A percentile compares a stretch with the other conserved stretches of the same genome.
These are phyloP conservation scores for Phaffia australis DNA, from an alignment of 768 basidiomycete species.

Conservation along the genomic window DNA sequence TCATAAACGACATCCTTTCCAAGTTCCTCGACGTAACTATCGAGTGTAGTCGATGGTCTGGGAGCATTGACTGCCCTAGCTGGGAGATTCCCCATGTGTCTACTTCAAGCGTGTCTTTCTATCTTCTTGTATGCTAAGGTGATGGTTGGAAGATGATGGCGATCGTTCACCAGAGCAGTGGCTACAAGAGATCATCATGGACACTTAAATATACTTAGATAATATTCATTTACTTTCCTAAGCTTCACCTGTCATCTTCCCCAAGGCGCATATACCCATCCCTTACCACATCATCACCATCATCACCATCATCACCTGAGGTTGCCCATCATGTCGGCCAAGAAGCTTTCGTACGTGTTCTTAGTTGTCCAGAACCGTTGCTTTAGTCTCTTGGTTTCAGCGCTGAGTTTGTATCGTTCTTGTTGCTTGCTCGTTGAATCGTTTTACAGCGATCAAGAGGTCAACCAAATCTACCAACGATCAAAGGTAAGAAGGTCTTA, in stretches of 20 bases:
- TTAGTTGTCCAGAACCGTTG: no score
- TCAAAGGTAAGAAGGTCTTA: slow-evolving; percentile 43
- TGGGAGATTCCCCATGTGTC: slow-evolving; percentile 20
- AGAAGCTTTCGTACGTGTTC: no score
- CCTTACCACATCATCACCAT: no score
- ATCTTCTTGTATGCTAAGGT: no score
- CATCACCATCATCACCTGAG: no score
- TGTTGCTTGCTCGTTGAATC: no score
- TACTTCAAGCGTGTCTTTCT: no score
- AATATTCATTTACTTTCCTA: not conserved
- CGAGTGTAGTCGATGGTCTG: slow-evolving; percentile 53
- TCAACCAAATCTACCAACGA: slow-evolving; percentile 68
- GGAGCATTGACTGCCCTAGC: not conserved
- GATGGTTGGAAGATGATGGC: not conserved
- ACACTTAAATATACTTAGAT: not conserved
- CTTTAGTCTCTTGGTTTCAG: no score
- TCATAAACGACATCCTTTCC: slow-evolving; percentile 81
- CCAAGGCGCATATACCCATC: not conserved
- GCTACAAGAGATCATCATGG: not conserved
- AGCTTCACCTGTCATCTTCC: slow-evolving; percentile 1
- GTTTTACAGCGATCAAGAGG: slow-evolving; percentile 45
- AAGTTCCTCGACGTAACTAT: slow-evolving; percentile 82
- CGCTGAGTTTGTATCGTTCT: no score
- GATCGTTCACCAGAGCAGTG: no score
- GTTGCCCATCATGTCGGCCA: no score